Base-by-base conservation (phyloP, 768 basidiomycete genomes). In the Russula abietina region DNA sequence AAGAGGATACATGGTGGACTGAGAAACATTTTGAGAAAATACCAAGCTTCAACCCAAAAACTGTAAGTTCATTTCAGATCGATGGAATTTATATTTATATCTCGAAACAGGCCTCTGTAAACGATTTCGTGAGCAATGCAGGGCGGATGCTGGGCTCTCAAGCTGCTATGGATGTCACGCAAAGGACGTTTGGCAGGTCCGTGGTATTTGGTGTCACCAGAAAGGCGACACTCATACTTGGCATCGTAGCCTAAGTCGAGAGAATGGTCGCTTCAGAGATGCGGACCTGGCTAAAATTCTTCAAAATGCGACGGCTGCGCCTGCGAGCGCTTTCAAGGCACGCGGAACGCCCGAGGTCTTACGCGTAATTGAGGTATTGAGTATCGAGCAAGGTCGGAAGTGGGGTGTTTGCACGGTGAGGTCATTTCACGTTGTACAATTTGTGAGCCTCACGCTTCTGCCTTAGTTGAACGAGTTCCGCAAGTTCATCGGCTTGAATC, bases 401-500 rank as follows among this genome's bases (percentile, higher is more conserved):
- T 91, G 88, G 88, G 86, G 85, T 22, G 76, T 78, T n/a, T 91
- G 88, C 70, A 87, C 86, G 17, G 88, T 83, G 68, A 66, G 83
- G 71, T 14, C 32, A 6, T 39, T 28, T 3, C 5, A 26, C 49
- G 28, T 32, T 19, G 22, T n/a, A 16, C 39, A 28, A 36, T 57
- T 57, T 30, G 33, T 9, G 19, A 28, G 19, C 24, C 19, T 46
- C 49, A 36, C 50, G 51, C 61, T 53, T 26, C 43, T 10, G 52
- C 50, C 43, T 22, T 53, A 68, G 65, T 46, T 69, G 28, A 68
- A 69, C 54, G 67, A 69, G 59, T 69, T 72, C 57, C 64, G 87
- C 62, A 77, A 80, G 60, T 90, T 89, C 73, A 75, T 91, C 54
- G 84, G 85, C 14, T 71, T 91, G 55, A 84, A 82, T 70, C 85